Conservation (phyloP, 2,329 filamentous ascomycete genomes). For the Pseudogymnoascus sp. region DNA sequence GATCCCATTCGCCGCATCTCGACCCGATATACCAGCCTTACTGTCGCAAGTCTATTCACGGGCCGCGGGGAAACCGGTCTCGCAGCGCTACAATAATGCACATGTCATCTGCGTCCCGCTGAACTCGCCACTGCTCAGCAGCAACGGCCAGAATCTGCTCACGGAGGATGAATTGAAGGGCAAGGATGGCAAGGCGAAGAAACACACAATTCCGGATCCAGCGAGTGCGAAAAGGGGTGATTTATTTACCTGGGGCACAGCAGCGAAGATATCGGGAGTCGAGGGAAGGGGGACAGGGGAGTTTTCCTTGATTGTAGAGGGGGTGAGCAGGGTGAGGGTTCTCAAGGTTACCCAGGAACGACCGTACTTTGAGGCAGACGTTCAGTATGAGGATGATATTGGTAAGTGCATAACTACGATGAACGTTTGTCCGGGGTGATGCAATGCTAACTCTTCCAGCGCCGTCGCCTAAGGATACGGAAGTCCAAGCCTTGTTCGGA, state of each 20-base stretch:
- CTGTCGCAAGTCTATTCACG: slow-evolving; percentile 77
- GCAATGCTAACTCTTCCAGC: slow-evolving; percentile 20
- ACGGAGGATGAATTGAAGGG: slow-evolving; percentile 48
- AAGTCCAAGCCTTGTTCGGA: slow-evolving; percentile 62
- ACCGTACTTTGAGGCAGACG: slow-evolving; percentile 78
- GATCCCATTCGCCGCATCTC: slow-evolving; percentile 68
- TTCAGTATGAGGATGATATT: slow-evolving; percentile 62
- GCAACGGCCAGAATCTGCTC: slow-evolving; percentile 67
- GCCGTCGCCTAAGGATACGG: slow-evolving; percentile 44
- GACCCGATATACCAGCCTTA: slow-evolving; percentile 80
- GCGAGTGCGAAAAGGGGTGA: slow-evolving; percentile 58
- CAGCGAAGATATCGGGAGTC: slow-evolving; percentile 69
- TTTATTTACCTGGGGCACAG: slow-evolving; percentile 73
- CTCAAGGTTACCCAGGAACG: slow-evolving; percentile 67
- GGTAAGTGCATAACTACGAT: slow-evolving; percentile 36
- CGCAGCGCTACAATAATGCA: slow-evolving; percentile 55
- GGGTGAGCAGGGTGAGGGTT: slow-evolving; percentile 65
- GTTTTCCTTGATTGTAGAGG: slow-evolving; percentile 79
- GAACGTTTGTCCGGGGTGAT: slow-evolving; percentile 11
- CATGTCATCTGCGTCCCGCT: slow-evolving; percentile 84
- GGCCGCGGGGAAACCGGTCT: slow-evolving; percentile 57
- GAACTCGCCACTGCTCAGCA: slow-evolving; percentile 62
- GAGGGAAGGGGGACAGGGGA: slow-evolving; percentile 68
- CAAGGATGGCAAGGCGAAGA: slow-evolving; percentile 10
- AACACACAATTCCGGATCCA: slow-evolving; percentile 27